These are phyloP conservation scores for Hymenoscyphus scutula DNA, from an alignment of 2,329 filamentous ascomycete genomes.

Conservation along the genomic window DNA sequence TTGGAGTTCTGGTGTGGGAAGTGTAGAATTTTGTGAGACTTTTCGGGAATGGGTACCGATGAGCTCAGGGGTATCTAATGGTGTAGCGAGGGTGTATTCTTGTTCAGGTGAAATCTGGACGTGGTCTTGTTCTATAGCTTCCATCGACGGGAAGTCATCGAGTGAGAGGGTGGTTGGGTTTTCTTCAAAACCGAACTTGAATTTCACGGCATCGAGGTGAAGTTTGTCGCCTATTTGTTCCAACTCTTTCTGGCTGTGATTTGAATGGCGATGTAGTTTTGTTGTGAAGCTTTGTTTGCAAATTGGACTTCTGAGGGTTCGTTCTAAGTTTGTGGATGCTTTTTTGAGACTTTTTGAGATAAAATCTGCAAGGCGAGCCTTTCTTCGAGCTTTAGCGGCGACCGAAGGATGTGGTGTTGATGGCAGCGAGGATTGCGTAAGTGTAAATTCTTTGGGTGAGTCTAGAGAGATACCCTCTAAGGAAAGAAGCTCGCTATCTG, in stretches of 20 bases:
- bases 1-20: slow-evolving; percentile 29
- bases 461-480: slow-evolving; percentile 33
- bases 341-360: slow-evolving; percentile 46
- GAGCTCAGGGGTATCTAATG: slow-evolving; percentile 28
- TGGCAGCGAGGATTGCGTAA: slow-evolving; percentile 25
- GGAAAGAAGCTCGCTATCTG: slow-evolving; percentile 34
- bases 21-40: slow-evolving; percentile 23
- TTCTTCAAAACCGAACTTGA: slow-evolving; percentile 46
- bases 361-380: slow-evolving; percentile 37
- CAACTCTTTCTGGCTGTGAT: slow-evolving; percentile 45
- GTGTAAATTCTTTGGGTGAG: slow-evolving; percentile 25
- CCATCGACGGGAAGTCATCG: neutral
- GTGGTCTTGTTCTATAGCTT: neutral
- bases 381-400: slow-evolving; percentile 21
- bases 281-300: slow-evolving; percentile 37
- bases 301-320: slow-evolving; percentile 39
- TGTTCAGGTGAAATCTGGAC: slow-evolving; percentile 20
- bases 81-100: slow-evolving; percentile 28
- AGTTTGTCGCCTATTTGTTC: slow-evolving; percentile 52
- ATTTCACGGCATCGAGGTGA: slow-evolving; percentile 41
- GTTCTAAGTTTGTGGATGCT: slow-evolving; percentile 33
- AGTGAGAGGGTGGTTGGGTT: slow-evolving; percentile 44
- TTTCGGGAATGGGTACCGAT: slow-evolving; percentile 25
- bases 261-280: slow-evolving; percentile 36
- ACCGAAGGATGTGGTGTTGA: slow-evolving; percentile 25